Conservation (phyloP, 2,329 filamentous ascomycete species). For the Aspergillus brunneoviolaceus region DNA sequence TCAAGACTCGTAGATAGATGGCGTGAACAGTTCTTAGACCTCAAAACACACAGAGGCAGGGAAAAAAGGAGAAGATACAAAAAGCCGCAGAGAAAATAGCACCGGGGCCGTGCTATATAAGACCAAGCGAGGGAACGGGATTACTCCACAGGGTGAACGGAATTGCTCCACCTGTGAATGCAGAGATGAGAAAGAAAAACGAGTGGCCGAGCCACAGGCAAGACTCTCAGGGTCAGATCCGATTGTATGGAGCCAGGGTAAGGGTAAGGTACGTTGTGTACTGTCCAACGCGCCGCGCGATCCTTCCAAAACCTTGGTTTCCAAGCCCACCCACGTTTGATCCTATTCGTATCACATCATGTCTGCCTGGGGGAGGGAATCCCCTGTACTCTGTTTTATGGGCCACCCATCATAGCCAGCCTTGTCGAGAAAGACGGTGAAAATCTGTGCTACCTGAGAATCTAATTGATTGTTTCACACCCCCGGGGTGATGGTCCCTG, state of each 20-base stretch:
- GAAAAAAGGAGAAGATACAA: background rate
- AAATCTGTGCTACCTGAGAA: background rate
- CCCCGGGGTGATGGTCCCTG: background rate
- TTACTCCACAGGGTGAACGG: background rate
- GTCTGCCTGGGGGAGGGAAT: background rate
- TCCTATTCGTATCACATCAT: background rate
- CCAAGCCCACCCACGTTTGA: background rate
- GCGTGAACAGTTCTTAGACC: background rate
- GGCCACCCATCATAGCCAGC: background rate
- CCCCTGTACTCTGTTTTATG: background rate
- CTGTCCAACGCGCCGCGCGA: background rate
- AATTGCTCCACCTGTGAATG: background rate
- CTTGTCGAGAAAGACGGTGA: background rate
- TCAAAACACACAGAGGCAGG: background rate
- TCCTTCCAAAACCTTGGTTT: background rate
- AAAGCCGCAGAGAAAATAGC: background rate
- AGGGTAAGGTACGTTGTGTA: background rate
- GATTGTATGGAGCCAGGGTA: background rate
- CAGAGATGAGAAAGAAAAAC: background rate
- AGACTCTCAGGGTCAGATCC: background rate
- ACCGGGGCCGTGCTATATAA: background rate
- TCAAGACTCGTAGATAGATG: background rate
- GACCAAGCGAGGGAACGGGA: background rate
- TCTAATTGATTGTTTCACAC: slow-evolving; percentile 1
- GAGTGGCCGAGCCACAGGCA: background rate